These are phyloP conservation scores for Psophocarpus tetragonolobus DNA, from an alignment of 306 rosid species.

Conservation along the genomic window DNA sequence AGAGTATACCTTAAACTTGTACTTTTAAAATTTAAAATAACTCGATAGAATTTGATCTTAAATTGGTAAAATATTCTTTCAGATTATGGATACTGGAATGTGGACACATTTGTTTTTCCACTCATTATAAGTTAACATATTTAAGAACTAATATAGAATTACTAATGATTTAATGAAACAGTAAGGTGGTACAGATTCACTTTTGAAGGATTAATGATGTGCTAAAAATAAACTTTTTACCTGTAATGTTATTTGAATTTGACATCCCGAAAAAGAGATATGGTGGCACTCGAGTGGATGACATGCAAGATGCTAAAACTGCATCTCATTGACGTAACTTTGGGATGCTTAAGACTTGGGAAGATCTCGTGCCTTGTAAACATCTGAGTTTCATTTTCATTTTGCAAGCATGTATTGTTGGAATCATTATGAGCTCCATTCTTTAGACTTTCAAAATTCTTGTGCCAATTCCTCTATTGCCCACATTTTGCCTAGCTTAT, in stretches of 20 bases:
- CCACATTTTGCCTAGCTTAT: background rate
- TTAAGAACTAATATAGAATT: background rate
- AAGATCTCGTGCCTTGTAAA: background rate
- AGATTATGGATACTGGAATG: background rate
- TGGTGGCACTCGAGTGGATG: background rate
- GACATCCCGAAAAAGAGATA: background rate
- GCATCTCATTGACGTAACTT: background rate
- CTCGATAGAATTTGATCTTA: background rate
- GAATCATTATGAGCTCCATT: background rate
- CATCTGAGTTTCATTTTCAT: background rate
- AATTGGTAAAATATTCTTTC: background rate
- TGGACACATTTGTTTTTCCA: background rate
- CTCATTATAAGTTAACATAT: background rate
- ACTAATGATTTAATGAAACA: background rate
- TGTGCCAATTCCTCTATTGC: background rate
- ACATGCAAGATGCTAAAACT: background rate
- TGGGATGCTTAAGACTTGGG: background rate
- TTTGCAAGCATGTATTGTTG: background rate
- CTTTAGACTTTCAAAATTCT: background rate
- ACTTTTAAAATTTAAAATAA: background rate
- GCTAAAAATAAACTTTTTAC: background rate
- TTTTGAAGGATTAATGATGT: background rate
- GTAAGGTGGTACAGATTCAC: background rate
- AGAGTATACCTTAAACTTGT: background rate
- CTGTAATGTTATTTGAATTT: background rate